Percentiles rank a stretch among this genome's conserved stretches.
These are phyloP conservation scores for Hirsutella thompsonii DNA, from an alignment of 2,329 filamentous ascomycete species.

Conservation along the genomic window DNA sequence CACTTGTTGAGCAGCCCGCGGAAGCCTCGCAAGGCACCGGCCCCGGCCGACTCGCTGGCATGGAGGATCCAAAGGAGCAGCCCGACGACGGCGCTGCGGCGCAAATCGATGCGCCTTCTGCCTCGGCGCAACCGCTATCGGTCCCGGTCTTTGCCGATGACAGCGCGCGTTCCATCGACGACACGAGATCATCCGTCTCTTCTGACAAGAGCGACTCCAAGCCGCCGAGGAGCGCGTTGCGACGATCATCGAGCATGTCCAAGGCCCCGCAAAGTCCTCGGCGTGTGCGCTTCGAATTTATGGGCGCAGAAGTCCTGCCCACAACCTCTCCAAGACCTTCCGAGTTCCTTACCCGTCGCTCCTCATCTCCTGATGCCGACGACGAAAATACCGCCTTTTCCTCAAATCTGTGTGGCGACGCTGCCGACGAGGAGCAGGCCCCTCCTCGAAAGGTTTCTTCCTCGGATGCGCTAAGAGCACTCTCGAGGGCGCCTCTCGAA, in stretches of 20 bases:
- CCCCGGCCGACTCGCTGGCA: constrained; percentile 11
- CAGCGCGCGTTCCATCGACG: constrained; percentile 24
- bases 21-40: constrained; percentile 1
- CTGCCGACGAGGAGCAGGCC: constrained; percentile 27
- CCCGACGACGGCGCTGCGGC: constrained; percentile 6
- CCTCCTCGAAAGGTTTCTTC: constrained; percentile 42
- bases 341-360: constrained; percentile 16
- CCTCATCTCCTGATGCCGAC: constrained; percentile 11
- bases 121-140: constrained; percentile 8
- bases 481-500: constrained; percentile 38
- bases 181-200: constrained; percentile 34
- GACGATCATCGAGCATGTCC: constrained; percentile 39
- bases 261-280: constrained; percentile 40
- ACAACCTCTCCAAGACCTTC: constrained; percentile 38
- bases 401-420: constrained; percentile 22
- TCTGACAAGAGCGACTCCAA: constrained; percentile 40
- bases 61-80: constrained; percentile 8
- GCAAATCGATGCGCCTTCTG: constrained; percentile 3
- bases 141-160: constrained; percentile 23
- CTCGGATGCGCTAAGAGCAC: constrained; percentile 37
- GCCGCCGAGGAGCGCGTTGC: constrained; percentile 41
- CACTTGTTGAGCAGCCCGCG: background rate
- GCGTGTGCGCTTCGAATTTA: constrained; percentile 49
- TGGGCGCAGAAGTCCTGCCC: constrained; percentile 46
- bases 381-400: constrained; percentile 11